Conservation (phyloP, 495 filamentous ascomycete species). For the Diplogelasinospora grovesii region DNA sequence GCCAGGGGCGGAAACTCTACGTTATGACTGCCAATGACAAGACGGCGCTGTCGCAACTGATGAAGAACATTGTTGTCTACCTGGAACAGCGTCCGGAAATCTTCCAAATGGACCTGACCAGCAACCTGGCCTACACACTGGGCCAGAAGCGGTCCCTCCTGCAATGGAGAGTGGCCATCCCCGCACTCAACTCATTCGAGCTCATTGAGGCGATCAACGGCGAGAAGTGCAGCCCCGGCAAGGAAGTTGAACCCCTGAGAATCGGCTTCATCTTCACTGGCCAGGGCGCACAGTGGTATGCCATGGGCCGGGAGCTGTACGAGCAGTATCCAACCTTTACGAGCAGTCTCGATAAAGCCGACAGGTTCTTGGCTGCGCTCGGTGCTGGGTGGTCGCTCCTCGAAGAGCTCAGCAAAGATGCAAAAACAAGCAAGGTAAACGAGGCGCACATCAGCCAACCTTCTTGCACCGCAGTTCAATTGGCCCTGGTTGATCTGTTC, state of each 20-base stretch:
- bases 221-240: conserved; percentile 26
- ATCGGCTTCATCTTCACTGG: conserved; percentile 38
- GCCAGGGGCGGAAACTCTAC: conserved; percentile 34
- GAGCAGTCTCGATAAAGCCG: conserved; percentile 24
- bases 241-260: conserved; percentile 30
- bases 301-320: conserved; percentile 47
- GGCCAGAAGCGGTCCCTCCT: conserved; percentile 33
- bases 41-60: conserved; percentile 25
- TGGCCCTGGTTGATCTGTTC: conserved; percentile 49
- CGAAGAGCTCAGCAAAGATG: conserved; percentile 23
- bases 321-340: conserved; percentile 34
- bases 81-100: conserved; percentile 41
- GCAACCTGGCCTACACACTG: conserved; percentile 37
- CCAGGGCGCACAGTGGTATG: conserved; percentile 48
- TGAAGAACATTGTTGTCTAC: conserved; percentile 42
- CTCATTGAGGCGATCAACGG: conserved; percentile 39
- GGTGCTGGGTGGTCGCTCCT: conserved; percentile 32
- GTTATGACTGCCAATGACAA: conserved; percentile 44
- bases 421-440: conserved; percentile 37
- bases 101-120: conserved; percentile 35
- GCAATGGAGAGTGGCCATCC: conserved; percentile 36
- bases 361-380: conserved; percentile 20
- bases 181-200: conserved; percentile 37
- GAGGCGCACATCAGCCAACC: conserved; percentile 42
- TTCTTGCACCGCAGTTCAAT: conserved; percentile 42